Conservation (phyloP, 805 yeast species). For the Yarrowia sp. region DNA sequence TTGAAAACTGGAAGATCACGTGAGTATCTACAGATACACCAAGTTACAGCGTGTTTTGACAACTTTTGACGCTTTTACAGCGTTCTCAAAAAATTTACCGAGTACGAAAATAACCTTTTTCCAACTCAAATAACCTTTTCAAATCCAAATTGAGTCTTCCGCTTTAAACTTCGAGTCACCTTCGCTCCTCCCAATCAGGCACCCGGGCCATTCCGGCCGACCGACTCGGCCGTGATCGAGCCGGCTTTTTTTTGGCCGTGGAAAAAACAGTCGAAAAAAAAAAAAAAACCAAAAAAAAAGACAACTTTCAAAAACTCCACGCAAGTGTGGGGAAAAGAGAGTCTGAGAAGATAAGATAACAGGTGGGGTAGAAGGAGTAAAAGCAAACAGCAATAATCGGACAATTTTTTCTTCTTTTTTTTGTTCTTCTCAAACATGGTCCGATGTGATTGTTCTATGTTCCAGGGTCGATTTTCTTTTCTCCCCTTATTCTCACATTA, state of each 20-base stretch:
- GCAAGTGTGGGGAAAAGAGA: not conserved
- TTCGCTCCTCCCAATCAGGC: constrained; percentile 4
- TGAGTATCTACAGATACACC: too few species aligned
- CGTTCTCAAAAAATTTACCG: too few species aligned
- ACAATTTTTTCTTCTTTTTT: not conserved
- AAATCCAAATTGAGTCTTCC: too few species aligned
- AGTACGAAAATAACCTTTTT: too few species aligned
- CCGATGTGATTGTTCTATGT: too few species aligned
- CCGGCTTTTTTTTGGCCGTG: not conserved
- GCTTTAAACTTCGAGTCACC: not conserved
- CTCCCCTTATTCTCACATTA: constrained; percentile 9
- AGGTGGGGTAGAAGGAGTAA: not conserved
- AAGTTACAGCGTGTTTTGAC: too few species aligned
- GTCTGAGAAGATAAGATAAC: not conserved
- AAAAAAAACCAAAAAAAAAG: too few species aligned
- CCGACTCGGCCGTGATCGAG: not conserved
- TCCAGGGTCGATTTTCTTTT: too few species aligned
- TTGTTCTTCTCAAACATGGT: not conserved
- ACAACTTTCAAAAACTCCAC: too few species aligned
- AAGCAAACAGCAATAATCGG: too few species aligned
- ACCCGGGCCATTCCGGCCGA: not conserved
- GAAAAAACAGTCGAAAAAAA: not conserved
- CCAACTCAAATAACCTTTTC: too few species aligned
- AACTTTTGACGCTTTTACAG: too few species aligned
- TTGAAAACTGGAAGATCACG: not conserved